Evolutionary conservation across 2,329 filamentous ascomycete species (phyloP).

Genomic region (Fusarium praegraminearum): DNA sequence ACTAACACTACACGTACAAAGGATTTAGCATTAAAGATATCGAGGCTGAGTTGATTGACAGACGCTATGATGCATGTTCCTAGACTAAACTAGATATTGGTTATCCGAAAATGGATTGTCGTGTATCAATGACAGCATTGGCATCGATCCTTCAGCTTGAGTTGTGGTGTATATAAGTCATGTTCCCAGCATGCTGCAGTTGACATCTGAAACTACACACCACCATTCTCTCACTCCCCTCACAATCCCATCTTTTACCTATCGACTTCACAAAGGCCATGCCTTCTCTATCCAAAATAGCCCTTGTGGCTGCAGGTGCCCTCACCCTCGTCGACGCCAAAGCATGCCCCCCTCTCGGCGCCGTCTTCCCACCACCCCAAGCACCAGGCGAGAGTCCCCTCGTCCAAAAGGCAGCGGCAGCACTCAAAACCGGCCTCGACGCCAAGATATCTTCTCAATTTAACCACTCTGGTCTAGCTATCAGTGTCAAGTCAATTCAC

Average conservation of each 20-base stretch:
- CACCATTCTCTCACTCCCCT: neutral
- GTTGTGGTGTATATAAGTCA: slow-evolving; percentile 33
- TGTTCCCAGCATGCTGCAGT: too few species aligned
- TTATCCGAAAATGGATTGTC: neutral
- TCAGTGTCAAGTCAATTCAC: slow-evolving; percentile 58
- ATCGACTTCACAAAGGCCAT: neutral
- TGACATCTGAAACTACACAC: neutral
- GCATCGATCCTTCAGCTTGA: neutral
- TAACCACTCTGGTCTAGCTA: slow-evolving; percentile 53
- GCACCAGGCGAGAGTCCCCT: slow-evolving; percentile 49
- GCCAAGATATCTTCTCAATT: slow-evolving; percentile 44
- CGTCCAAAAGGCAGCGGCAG: slow-evolving; percentile 47
- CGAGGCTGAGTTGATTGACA: neutral
- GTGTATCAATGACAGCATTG: neutral
- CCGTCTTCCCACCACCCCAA: slow-evolving; percentile 55
- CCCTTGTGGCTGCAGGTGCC: slow-evolving; percentile 24
- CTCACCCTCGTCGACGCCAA: slow-evolving; percentile 48
- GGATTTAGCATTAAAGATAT: neutral
- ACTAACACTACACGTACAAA: neutral
- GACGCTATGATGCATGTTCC: neutral
- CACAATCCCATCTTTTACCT: neutral
- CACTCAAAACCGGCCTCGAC: slow-evolving; percentile 46
- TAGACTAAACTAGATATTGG: neutral
- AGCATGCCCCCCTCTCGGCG: slow-evolving; percentile 57
- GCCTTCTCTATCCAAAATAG: slow-evolving; percentile 37